Conservation (phyloP, 2,329 filamentous ascomycete species). For the Metarhizium humberi region DNA sequence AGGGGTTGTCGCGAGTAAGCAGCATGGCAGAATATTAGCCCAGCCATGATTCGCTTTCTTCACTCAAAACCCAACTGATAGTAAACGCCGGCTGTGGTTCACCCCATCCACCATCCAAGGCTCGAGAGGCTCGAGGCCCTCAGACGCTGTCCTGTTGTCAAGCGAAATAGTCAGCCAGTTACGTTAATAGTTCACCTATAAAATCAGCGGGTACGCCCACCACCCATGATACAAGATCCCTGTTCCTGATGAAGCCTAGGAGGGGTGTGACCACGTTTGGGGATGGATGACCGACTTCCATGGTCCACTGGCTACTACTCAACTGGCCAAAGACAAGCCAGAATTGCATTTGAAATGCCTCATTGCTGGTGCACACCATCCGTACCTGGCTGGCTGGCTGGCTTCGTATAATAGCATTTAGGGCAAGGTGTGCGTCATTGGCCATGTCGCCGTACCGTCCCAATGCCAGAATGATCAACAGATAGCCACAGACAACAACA, state of each 20-base stretch:
- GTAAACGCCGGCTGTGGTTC: too few relatives aligned
- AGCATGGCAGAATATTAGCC: neutral
- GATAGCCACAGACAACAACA: neutral
- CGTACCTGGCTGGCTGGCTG: neutral
- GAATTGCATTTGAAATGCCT: constrained; percentile 1
- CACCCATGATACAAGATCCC: neutral
- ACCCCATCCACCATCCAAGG: neutral
- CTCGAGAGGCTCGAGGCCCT: neutral
- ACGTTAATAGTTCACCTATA: neutral
- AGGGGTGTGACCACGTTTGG: neutral
- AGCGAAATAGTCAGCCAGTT: neutral
- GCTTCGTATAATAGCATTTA: neutral
- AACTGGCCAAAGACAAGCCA: neutral
- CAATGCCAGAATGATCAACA: neutral
- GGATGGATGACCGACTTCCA: neutral
- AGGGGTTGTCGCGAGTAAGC: neutral
- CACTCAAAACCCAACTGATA: too few relatives aligned
- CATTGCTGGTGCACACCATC: constrained; percentile 1
- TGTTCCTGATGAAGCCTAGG: neutral
- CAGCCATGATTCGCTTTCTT: neutral
- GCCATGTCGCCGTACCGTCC: neutral
- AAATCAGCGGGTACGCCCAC: neutral
- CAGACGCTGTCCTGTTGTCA: neutral
- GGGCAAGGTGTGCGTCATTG: neutral
- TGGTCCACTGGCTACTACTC: neutral